Evolutionary conservation across 73 alveolate genomes (phyloP), one percentile per base, ranked within the genome.

Genomic region (Paramecium primaurelia): DNA sequence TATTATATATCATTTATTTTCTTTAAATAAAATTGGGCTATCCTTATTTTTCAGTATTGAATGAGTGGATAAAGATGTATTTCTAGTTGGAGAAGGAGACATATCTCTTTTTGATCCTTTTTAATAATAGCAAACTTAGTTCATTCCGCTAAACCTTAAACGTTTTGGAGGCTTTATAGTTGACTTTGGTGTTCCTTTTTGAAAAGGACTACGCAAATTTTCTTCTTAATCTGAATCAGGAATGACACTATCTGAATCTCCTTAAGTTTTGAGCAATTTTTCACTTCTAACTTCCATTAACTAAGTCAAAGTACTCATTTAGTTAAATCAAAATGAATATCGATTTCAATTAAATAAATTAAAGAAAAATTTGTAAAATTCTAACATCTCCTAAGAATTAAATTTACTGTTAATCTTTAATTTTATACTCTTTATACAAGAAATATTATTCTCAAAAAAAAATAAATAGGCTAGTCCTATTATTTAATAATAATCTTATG

Each of bases 401-500:
- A 54, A 54, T 54, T 54, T 18, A 54, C 69, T 54, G 69, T 54
- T 7, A 54, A 54, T 54, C 69, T 54, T 18, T n/a, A 18, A 22
- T 7, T 18, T 54, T 18, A 54, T 54, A 25, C 11, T 12, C 8
- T 49, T 1, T 49, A 49, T 14, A 14, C 22, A 11, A 45, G 5
- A 6, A 3, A 7, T 12, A 14, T 1, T 45, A 45, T 88, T 45
- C 59, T 58, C 77, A 16, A 64, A 14, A 40, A 64, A 20, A 20
- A 77, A 1, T 38, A 77, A 36, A 32, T 26, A 69, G 73, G 0
- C 45, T 44, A 38, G 37, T 20, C 28, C 88, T 88, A 5, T 64
- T 93, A 8, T n/a, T 71, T 68, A 47, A 93, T 38, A 88, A 91
- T 16, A 88, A 71, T 51, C 73, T 93, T 1, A 14, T 49, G 28